Conservation (phyloP, 306 rosid species). For the Lotus japonicus region DNA sequence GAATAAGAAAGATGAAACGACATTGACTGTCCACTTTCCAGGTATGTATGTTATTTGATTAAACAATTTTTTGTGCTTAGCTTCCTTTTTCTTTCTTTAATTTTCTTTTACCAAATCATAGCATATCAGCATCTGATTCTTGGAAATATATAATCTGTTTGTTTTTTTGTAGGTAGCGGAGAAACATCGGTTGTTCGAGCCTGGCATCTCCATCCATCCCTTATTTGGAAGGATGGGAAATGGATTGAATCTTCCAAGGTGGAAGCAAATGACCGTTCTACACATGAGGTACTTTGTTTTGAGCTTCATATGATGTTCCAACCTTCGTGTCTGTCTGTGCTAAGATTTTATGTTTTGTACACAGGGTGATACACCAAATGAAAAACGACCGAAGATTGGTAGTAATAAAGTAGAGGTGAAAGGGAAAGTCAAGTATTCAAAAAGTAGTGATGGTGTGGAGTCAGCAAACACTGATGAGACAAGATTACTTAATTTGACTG, state of each 20-base stretch:
- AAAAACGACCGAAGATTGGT: slow-evolving; percentile 70
- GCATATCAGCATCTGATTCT: background rate
- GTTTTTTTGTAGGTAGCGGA: slow-evolving; percentile 54
- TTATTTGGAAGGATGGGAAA: slow-evolving; percentile 87
- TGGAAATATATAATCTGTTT: slow-evolving; percentile 6
- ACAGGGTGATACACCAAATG: slow-evolving; percentile 82
- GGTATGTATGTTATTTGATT: slow-evolving; percentile 36
- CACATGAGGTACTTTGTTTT: slow-evolving; percentile 50
- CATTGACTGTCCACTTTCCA: slow-evolving; percentile 71
- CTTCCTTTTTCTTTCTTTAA: background rate
- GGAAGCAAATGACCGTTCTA: slow-evolving; percentile 33
- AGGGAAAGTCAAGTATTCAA: slow-evolving; percentile 48
- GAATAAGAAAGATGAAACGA: slow-evolving; percentile 69
- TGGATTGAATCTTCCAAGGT: slow-evolving; percentile 63
- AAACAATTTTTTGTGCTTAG: background rate
- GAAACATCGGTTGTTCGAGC: slow-evolving; percentile 74
- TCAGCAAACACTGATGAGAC: slow-evolving; percentile 40
- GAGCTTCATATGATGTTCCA: slow-evolving; percentile 8
- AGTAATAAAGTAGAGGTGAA: slow-evolving; percentile 45
- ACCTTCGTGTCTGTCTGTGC: slow-evolving; percentile 17
- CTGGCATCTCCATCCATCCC: slow-evolving; percentile 93
- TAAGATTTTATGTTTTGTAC: slow-evolving; percentile 21
- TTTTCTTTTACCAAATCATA: background rate
- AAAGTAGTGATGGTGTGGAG: slow-evolving; percentile 32
- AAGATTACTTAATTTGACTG: slow-evolving; percentile 53